Conservation (phyloP, 345 rosid genomes). For the Pistacia atlantica region DNA sequence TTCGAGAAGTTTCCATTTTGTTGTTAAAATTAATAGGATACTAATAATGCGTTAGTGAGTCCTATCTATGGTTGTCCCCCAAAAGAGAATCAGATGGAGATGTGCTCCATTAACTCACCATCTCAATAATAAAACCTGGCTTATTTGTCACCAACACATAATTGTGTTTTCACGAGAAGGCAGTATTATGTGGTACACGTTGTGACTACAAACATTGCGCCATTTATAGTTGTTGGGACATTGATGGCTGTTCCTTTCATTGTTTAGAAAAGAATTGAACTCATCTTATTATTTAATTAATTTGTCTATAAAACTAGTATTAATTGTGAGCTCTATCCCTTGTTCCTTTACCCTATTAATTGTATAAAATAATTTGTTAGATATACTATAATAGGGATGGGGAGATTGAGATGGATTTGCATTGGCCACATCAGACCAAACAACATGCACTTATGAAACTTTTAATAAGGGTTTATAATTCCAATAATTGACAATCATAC, state of each 20-base stretch:
- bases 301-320: too few relatives aligned
- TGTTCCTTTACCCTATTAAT: not conserved
- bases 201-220: not conserved
- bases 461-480: too few relatives aligned
- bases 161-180: not conserved
- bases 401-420: not conserved
- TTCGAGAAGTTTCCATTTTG: slow-evolving; percentile 7
- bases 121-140: not conserved
- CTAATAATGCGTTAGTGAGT: too few relatives aligned
- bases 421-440: too few relatives aligned
- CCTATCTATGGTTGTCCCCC: slow-evolving; percentile 4
- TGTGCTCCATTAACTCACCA: not conserved
- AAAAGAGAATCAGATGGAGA: slow-evolving; percentile 11
- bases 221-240: not conserved
- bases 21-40: too few relatives aligned
- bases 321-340: too few relatives aligned
- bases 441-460: not conserved
- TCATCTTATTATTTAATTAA: not conserved
- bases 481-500: not conserved
- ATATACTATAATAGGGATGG: not conserved
- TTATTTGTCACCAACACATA: too few relatives aligned
- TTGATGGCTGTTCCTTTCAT: not conserved
- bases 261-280: not conserved
- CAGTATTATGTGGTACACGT: not conserved
- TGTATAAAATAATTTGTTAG: not conserved